Evolutionary conservation across 2,329 filamentous ascomycete species (phyloP), one percentile per base, ranked within the genome.

Genomic region (Zopfia rhizophila): DNA sequence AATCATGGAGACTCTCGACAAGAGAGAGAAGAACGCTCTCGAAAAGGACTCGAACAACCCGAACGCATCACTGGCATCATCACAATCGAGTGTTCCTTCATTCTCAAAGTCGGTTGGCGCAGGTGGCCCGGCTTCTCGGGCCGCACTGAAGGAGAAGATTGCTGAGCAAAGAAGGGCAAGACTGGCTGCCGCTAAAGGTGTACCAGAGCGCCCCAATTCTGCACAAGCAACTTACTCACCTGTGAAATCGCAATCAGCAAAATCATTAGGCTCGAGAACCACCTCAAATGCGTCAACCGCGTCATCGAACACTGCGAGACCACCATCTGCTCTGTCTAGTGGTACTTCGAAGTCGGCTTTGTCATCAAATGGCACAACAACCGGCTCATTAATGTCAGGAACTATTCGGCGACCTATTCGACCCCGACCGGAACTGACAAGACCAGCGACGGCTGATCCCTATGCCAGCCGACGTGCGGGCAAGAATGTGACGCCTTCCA

Each of bases 31-130:
- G 66, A 86, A 85, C 43, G 79, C 93, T 22, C 78, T 99, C 13
- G 87, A 92, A 57, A 95, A 91, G 60, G 90, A 96, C 58, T 79
- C 89, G 1, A 82, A 86, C 63, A 97, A 97, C 61, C 90, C 90
- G 7, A 89, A 90, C 65, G 69, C 74, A 12, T 68, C 70, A 7
- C 51, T 83, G 81, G 5, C 80, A 18, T 60, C 70, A 7, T 75
- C 72, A 3, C 83, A 53, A 80, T 82, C 63, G 78, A 83, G 73
- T 43, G 47, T 55, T 14, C 38, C 65, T 1, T 61, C 63, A 1
- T 70, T 72, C 45, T 72, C 69, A 4, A 80, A 81, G 23, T 72
- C 74, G 22, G 73, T 78, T 11, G 81, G 84, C 3, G 53, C 72
- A 14, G 73, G 74, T 14, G 77, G 81, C 29, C 87, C 65, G 36